These are phyloP conservation scores for Naganishia randhawae DNA, from an alignment of 768 basidiomycete species.

Conservation along the genomic window DNA sequence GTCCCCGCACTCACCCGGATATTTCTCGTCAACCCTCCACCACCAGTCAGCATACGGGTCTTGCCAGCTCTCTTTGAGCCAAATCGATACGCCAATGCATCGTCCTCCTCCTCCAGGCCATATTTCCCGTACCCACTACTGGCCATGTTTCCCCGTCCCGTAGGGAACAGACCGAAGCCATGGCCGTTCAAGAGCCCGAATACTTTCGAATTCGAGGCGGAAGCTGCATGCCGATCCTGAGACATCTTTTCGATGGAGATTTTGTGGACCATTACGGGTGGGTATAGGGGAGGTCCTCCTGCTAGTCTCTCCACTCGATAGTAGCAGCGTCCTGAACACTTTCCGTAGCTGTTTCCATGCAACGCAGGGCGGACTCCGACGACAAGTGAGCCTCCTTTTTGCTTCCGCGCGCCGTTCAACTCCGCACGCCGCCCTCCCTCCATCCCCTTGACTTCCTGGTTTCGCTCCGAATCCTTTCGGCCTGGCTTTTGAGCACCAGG, in stretches of 20 bases:
- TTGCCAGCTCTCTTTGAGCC: background rate
- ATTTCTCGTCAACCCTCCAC: background rate
- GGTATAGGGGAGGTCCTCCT: background rate
- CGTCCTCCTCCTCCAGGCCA: slow-evolving; percentile 14
- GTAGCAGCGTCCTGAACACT: no score
- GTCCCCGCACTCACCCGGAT: background rate
- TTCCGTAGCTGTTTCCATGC: no score
- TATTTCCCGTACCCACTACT: background rate
- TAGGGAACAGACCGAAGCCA: slow-evolving; percentile 16
- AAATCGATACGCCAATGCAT: slow-evolving; percentile 1
- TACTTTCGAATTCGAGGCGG: background rate
- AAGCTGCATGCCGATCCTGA: slow-evolving; percentile 3
- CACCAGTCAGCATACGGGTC: background rate
- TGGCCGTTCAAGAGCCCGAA: slow-evolving; percentile 19
- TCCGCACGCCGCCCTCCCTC: no score
- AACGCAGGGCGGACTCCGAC: no score
- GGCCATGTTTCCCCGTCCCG: background rate
- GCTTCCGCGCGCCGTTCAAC: no score
- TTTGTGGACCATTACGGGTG: slow-evolving; percentile 6
- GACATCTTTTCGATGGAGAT: slow-evolving; percentile 20
- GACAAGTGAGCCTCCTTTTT: no score
- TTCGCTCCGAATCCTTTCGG: no score
- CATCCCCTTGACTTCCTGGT: no score
- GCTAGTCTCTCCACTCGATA: no score
- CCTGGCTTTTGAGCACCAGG: no score